Base-by-base conservation (phyloP, 805 yeast genomes). In the Suhomyces vadensis region DNA sequence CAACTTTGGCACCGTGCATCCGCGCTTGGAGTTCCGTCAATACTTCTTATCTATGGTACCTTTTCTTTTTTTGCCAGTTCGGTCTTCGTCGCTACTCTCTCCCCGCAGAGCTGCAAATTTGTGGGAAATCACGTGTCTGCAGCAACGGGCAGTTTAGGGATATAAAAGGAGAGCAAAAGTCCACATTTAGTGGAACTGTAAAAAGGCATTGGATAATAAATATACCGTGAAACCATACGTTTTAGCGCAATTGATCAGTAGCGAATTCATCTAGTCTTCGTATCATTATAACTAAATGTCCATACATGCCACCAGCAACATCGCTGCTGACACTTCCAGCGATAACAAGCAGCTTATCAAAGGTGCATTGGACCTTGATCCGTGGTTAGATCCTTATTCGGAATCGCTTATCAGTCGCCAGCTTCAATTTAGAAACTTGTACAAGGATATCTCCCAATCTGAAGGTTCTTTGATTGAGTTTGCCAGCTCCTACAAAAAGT, bases 301-400 rank as follows among this genome's bases (percentile, higher is more conserved):
- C 33, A 8, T 16, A 14, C 11, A 17, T 29, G 33, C 33, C 20
- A 16, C 33, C 38, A 21, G 29, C 14, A n/a, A n/a, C n/a, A n/a
- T n/a, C 5, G 40, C 16, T 17, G 25, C 40, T n/a, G 23, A 25
- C 14, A 20, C 25, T 7, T n/a, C 41, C 33, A 29, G 16, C 16
- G 37, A 33, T 16, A 25, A 38, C 24, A 31, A 14, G 24, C 22
- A 13, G 9, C 44, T 41, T 29, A 58, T 82, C 33, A 72, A 75
- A 56, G 87, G 82, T 4, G 83, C 84, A n/a, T 66, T 87, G 22
- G 80, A 78, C 26, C 62, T 81, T 31, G 99, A 92, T 57, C 94
- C 96, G 0, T 92, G 90, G 87, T 73, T 92, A 46, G 82, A 82
- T 56, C 97, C 97, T 0, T 83, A 74, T 63, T 74, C 82, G 9